Conservation (phyloP, 2,329 filamentous ascomycete species). For the Colletotrichum scovillei region DNA sequence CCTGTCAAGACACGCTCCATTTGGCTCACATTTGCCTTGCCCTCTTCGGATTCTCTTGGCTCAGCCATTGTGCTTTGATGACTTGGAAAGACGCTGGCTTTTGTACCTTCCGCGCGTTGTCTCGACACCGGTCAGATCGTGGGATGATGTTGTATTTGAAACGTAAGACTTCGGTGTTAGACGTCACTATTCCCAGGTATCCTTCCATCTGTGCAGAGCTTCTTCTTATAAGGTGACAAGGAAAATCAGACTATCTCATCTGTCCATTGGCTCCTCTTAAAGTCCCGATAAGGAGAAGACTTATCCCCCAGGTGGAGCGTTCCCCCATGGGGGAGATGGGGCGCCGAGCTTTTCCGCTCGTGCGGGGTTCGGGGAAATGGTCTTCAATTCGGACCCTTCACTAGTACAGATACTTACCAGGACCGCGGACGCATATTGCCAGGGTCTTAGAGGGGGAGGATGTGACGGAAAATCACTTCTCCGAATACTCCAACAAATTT, state of each 20-base stretch:
- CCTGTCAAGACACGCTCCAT: constrained; percentile 23
- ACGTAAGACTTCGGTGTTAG: background rate
- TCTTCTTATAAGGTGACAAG: constrained; percentile 12
- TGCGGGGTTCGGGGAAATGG: constrained; percentile 24
- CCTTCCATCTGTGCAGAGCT: constrained; percentile 1
- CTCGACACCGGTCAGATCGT: background rate
- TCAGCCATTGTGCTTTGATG: constrained; percentile 8
- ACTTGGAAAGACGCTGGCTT: background rate
- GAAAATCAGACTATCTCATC: background rate
- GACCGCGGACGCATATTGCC: background rate
- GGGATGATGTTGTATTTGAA: background rate
- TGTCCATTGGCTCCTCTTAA: constrained; percentile 14
- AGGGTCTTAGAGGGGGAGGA: background rate
- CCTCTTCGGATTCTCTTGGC: constrained; percentile 14
- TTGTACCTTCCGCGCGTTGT: background rate
- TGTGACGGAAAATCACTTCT: constrained; percentile 20
- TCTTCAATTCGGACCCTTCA: constrained; percentile 19
- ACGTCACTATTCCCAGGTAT: background rate
- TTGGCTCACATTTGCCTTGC: constrained; percentile 14
- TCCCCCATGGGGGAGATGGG: constrained; percentile 32
- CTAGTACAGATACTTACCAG: constrained; percentile 7
- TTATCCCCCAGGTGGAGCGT: constrained; percentile 7
- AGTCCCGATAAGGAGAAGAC: constrained; percentile 20
- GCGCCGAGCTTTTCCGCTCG: constrained; percentile 32
- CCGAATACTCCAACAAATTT: background rate